Evolutionary conservation across 73 alveolate species (phyloP), one percentile per base, ranked within the genome.

Genomic region (Uronychia binucleata): DNA sequence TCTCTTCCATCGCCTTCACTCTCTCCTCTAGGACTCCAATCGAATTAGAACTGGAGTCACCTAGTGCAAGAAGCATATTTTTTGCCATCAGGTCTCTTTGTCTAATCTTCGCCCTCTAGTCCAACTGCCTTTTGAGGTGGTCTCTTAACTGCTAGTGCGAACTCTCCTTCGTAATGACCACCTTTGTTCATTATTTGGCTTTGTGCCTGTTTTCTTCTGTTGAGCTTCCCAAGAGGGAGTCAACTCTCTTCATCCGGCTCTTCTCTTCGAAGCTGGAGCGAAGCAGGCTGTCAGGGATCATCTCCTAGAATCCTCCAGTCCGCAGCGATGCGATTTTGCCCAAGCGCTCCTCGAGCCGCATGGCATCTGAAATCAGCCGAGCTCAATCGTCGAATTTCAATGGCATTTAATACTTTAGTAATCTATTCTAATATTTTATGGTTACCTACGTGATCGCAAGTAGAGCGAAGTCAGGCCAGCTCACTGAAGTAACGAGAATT

Each of bases 381-480:
- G 5, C n/a, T 46, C 19, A 11, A 19, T 46, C 67, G 5, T 46
- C 67, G 67, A 46, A 5, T 19, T 19, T 46, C 5, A 46, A 19
- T 19, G 67, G 19, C 67, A 46, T 46, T 46, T 11, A 46, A 11
- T 46, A 46, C 5, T n/a, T n/a, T 46, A 46, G 19, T 5, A 11
- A 11, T 46, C 67, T 46, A 46, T 46, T 46, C 67, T 11, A 46
- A 46, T 46, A 79, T 79, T 35, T 57, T 34, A 87, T 90, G 95
- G 81, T 77, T 30, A 85, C 95, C 13, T 83, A 83, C 32, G 78
- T 90, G 25, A 80, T 90, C 19, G 95, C 95, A 1, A 74, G 91
- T 67, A 84, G 78, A 46, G 91, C 95, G 25, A 84, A 80, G 19
- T 34, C 77, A 1, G 30, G 26, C 34, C 83, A 77, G 89, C 33